A percentile compares a stretch with the other conserved stretches of the same genome.
phyloP scores from a whole-genome alignment of 176 grass and related monocot genomes.

The Eleusine indica region DNA sequence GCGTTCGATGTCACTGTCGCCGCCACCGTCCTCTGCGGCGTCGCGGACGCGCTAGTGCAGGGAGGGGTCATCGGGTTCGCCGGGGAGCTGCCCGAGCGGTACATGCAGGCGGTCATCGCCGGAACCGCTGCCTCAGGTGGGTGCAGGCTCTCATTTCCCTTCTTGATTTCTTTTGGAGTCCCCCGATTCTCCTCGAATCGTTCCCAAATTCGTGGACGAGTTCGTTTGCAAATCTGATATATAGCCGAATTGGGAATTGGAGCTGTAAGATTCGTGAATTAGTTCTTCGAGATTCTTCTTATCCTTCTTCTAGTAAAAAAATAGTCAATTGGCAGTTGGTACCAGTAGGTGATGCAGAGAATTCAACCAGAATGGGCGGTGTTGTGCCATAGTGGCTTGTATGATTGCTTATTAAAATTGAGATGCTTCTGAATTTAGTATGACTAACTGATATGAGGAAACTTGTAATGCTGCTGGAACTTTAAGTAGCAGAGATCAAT shows the following conservation, averaged over 20 bases:
- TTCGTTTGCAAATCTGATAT: not conserved
- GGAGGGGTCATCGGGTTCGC: conserved; percentile 85
- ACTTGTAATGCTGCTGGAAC: conserved; percentile 12
- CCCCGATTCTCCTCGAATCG: not conserved
- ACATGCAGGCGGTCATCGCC: conserved; percentile 88
- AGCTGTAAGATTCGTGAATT: not conserved
- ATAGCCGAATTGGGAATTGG: not conserved
- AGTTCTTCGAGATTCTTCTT: not conserved
- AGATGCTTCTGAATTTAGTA: conserved; percentile 10
- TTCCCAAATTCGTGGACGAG: not conserved
- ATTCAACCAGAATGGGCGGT: not conserved
- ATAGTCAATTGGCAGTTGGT: not conserved
- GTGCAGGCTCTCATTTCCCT: too few species aligned
- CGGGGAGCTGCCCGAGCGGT: conserved; percentile 82
- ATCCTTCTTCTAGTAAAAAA: conserved; percentile 4
- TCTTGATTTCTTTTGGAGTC: not conserved
- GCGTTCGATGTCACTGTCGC: conserved; percentile 77
- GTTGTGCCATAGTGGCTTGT: not conserved
- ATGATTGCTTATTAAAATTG: not conserved
- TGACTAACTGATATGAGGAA: not conserved
- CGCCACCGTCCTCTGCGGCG: conserved; percentile 59
- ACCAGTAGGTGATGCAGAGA: not conserved
- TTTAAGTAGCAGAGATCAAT: not conserved
- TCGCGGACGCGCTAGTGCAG: conserved; percentile 88
- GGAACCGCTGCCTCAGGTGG: conserved; percentile 84